Evolutionary conservation across 2,329 filamentous ascomycete species (phyloP).

Genomic region (Pseudogymnoascus sp.): DNA sequence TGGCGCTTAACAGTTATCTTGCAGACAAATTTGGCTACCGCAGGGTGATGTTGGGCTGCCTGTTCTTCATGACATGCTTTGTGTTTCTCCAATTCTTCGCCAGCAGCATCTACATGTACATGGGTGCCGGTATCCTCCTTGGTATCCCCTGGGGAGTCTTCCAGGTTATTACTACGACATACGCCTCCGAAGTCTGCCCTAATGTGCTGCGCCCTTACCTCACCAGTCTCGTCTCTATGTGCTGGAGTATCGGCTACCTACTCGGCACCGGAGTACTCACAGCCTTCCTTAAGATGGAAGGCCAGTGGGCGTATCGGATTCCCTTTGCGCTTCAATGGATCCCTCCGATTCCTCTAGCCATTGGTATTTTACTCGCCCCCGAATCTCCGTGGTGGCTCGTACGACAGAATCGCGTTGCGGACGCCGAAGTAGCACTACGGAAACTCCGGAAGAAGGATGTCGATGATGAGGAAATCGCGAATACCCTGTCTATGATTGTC

Average conservation of each 20-base stretch:
- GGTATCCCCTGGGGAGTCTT: constrained; percentile 44
- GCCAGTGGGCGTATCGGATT: constrained; percentile 39
- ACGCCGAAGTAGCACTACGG: constrained; percentile 29
- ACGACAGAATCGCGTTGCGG: constrained; percentile 31
- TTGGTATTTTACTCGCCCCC: constrained; percentile 32
- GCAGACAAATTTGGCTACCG: constrained; percentile 17
- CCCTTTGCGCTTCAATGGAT: constrained; percentile 40
- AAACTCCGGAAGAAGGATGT: constrained; percentile 28
- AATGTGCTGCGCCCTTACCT: constrained; percentile 42
- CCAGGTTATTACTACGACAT: constrained; percentile 31
- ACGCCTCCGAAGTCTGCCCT: constrained; percentile 39
- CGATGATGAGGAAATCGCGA: constrained; percentile 27
- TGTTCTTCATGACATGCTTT: constrained; percentile 31
- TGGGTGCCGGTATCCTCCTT: constrained; percentile 38
- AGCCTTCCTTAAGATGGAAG: constrained; percentile 32
- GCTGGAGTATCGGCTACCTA: constrained; percentile 39
- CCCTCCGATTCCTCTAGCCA: constrained; percentile 37
- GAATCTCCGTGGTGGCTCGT: constrained; percentile 42
- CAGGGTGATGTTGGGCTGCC: constrained; percentile 17
- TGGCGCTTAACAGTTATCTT: constrained; percentile 18
- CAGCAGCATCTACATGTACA: constrained; percentile 34
- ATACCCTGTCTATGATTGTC: constrained; percentile 38
- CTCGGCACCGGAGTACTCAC: constrained; percentile 38
- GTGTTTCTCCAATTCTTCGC: constrained; percentile 41
- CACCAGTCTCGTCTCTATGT: constrained; percentile 42